Conservation (phyloP, 306 rosid genomes). For the Citrullus amarus region DNA sequence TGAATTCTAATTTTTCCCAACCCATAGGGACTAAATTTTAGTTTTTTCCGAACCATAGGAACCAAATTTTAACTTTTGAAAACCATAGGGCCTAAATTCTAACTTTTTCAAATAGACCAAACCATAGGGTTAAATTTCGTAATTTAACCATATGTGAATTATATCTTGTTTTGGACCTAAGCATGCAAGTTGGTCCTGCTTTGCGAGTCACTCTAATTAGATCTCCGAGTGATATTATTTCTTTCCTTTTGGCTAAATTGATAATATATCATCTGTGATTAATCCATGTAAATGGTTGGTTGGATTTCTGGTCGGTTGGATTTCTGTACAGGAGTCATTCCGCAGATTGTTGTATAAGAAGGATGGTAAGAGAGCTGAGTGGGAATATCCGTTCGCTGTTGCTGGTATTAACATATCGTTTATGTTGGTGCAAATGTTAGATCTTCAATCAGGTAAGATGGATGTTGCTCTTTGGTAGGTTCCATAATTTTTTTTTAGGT, state of each 20-base stretch:
- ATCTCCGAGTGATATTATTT: background rate
- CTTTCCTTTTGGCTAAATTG: background rate
- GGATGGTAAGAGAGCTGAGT: constrained; percentile 88
- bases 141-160: no score
- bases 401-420: constrained; percentile 93
- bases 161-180: background rate
- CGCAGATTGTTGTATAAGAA: constrained; percentile 60
- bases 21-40: no score
- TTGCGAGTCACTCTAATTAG: background rate
- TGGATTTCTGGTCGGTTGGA: background rate
- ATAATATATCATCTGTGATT: background rate
- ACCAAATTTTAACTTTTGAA: no score
- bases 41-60: no score
- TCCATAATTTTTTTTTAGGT: no score
- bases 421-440: constrained; percentile 71
- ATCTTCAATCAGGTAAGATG: constrained; percentile 74
- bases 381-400: constrained; percentile 98
- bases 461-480: no score
- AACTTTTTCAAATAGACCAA: no score
- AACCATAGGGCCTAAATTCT: no score
- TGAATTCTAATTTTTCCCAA: no score
- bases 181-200: background rate
- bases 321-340: constrained; percentile 59
- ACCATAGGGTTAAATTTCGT: no score
- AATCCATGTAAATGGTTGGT: background rate